Percentiles rank a stretch among this genome's conserved stretches.
Evolutionary conservation across 495 filamentous ascomycete genomes (phyloP).

Genomic region (Xylaria bambusicola): DNA sequence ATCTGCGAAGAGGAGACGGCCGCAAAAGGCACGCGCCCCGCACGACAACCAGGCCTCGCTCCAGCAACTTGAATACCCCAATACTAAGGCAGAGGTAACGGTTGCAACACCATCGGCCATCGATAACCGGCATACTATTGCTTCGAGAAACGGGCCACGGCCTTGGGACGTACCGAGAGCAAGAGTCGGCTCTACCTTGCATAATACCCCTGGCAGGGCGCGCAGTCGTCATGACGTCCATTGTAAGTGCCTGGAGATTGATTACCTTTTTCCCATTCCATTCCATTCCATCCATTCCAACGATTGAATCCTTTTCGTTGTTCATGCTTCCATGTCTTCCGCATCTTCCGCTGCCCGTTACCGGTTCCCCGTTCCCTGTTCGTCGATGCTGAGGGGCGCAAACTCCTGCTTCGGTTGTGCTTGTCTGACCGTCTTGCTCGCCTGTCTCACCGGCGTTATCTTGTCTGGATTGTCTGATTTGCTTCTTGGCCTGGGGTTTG

Average conservation of each 20-base stretch:
- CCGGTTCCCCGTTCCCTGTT: neutral
- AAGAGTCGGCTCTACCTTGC: neutral
- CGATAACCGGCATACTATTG: neutral
- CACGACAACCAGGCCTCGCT: neutral
- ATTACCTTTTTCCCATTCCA: neutral
- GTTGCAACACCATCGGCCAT: conserved; percentile 2
- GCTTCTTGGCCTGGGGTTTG: conserved; percentile 1
- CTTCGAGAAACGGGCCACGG: conserved; percentile 1
- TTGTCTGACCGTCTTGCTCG: conserved; percentile 6
- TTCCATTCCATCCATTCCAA: neutral
- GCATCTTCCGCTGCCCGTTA: neutral
- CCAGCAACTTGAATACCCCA: neutral
- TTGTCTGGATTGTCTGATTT: conserved; percentile 12
- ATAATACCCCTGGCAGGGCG: conserved; percentile 15
- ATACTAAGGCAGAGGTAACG: neutral
- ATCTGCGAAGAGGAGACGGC: neutral
- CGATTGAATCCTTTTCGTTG: neutral
- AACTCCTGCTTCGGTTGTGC: conserved; percentile 3
- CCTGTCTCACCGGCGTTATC: conserved; percentile 13
- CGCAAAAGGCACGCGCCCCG: neutral
- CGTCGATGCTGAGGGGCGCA: neutral
- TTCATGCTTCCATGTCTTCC: neutral
- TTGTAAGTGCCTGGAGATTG: conserved; percentile 6
- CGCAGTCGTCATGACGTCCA: conserved; percentile 13
- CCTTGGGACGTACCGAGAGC: neutral